Evolutionary conservation across 768 basidiomycete genomes (phyloP).

Genomic region (Lactarius quietus): DNA sequence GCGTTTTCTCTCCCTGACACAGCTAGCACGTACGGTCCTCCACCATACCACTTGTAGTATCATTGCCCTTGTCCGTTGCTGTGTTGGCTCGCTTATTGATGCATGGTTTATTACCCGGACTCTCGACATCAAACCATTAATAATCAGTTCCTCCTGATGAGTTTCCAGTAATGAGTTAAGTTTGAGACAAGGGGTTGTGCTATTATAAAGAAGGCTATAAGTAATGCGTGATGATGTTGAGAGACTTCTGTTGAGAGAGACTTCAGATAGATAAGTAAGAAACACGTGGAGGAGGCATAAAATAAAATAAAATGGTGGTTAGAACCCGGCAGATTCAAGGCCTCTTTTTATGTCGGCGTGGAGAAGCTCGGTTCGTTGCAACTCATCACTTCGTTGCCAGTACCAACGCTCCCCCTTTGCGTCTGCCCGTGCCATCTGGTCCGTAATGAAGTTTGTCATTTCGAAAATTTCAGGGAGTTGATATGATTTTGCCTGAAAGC

Average conservation of each 20-base stretch:
- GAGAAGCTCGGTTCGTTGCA: constrained; percentile 54
- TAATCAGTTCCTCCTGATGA: constrained; percentile 5
- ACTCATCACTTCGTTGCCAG: constrained; percentile 56
- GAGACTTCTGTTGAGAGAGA: not conserved
- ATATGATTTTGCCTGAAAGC: constrained; percentile 53
- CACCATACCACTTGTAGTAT: constrained; percentile 29
- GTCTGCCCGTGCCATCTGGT: constrained; percentile 41
- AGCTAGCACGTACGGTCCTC: constrained; percentile 18
- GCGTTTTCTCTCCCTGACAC: constrained; percentile 10
- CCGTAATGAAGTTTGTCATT: constrained; percentile 46
- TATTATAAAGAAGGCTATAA: not conserved
- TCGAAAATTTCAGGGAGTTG: constrained; percentile 44
- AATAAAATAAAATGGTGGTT: constrained; percentile 23
- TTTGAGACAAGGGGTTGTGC: not conserved
- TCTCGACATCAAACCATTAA: constrained; percentile 19
- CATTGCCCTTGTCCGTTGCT: constrained; percentile 28
- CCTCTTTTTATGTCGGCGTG: constrained; percentile 65
- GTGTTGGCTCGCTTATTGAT: constrained; percentile 40
- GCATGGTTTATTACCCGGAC: constrained; percentile 34
- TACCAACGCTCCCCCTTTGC: constrained; percentile 48
- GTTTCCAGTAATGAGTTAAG: constrained; percentile 8
- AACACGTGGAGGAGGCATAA: constrained; percentile 5
- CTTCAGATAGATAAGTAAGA: not conserved
- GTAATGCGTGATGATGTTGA: constrained; percentile 2
- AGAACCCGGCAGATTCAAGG: constrained; percentile 68